Base-by-base conservation (phyloP, 1,284 basidiomycete genomes). In the Ganoderma leucocontextum region DNA sequence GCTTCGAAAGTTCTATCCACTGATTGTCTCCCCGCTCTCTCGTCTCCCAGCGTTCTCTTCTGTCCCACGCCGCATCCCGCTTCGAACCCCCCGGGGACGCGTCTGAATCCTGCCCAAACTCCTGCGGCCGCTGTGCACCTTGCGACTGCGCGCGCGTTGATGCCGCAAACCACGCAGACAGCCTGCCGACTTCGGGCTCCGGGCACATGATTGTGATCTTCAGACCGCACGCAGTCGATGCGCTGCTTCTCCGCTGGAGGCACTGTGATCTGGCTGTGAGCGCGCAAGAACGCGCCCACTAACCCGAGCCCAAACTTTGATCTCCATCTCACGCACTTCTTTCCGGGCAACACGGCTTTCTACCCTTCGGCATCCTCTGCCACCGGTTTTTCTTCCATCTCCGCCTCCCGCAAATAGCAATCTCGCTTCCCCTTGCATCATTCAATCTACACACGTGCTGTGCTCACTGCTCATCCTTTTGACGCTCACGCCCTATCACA, bases 341-440 rank as follows among this genome's bases (percentile, higher is more conserved):
- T 22, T 38, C 58, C 71, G 71, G 71, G 69, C 71, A 64, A 64
- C 69, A 67, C 71, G 71, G 71, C 60, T 63, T 44, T 63, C 65
- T 60, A 41, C 47, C 22, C 47, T 55, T 62, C 75, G 81, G 13
- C 81, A 80, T 19, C 67, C 70, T 22, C 77, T 82, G 9, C 36
- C 55, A 58, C 55, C 55, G 59, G 76, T 77, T 62, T 82, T 83
- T 12, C 74, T 60, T 17, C 64, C 64, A 53, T 63, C 67, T 33
- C 69, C 44, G 44, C 36, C 49, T 55, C 15, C 44, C 61, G 29
- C 35, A 49, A 52, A n/a, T n/a, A 25, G 47, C 19, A 62, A 15
- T 22, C 22, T 42, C 15, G 36, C 36, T 55, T 33, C 39, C 29
- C 38, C 25, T 12, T 58, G n/a, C 63, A 42, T 63, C 62, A 59